These are phyloP conservation scores for Neolecta irregularis DNA, from an alignment of 1,139 yeast species.

Conservation along the genomic window DNA sequence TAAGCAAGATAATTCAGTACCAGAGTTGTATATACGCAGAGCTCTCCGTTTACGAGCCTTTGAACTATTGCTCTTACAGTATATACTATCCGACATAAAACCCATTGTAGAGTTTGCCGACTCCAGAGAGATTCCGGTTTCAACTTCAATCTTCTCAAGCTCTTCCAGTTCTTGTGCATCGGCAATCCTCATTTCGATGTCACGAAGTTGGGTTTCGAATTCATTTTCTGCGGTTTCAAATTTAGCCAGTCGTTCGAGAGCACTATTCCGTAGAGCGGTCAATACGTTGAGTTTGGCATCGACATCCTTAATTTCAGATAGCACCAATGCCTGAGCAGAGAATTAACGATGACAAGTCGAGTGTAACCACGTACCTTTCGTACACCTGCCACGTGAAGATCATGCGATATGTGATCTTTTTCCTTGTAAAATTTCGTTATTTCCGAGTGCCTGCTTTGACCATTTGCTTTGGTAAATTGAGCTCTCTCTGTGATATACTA, in stretches of 20 bases:
- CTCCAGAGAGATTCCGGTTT: constrained; percentile 1
- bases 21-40: background rate
- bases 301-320: constrained; percentile 46
- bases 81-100: constrained; percentile 2
- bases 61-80: background rate
- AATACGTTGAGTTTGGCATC: constrained; percentile 41
- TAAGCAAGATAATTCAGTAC: background rate
- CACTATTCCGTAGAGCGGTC: constrained; percentile 34
- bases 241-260: constrained; percentile 42
- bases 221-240: constrained; percentile 44
- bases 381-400: constrained; percentile 41
- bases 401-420: constrained; percentile 30
- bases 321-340: constrained; percentile 32
- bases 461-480: background rate
- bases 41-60: constrained; percentile 8
- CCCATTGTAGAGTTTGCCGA: background rate
- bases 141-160: constrained; percentile 7
- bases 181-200: constrained; percentile 5
- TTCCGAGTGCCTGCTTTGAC: background rate
- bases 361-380: constrained; percentile 29
- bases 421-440: constrained; percentile 24
- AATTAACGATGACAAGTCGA: background rate
- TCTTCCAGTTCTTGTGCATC: constrained; percentile 5
- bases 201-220: no score
- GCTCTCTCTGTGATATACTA: no score